Base-by-base conservation (phyloP, 805 yeast species). In the Yarrowia sp. region DNA sequence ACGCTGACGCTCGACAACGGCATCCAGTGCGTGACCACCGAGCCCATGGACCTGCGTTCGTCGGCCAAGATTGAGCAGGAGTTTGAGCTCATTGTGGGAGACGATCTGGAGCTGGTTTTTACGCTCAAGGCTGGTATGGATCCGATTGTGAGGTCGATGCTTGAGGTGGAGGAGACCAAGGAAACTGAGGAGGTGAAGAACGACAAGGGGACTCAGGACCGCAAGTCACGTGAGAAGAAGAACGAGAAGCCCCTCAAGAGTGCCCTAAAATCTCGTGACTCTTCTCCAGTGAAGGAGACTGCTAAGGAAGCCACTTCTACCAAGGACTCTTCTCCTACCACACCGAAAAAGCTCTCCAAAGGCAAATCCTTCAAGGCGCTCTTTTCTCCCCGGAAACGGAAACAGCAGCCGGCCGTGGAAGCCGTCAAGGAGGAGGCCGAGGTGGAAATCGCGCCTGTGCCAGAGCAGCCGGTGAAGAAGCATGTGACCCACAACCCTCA, bases 51-150 rank as follows among this genome's bases (percentile, higher is more conserved):
- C 0, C 64, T 84, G 8, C 73, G 73, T 3, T 73, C 74, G 42
- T 70, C 70, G 16, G 75, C 80, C 5, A 70, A 77, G 19, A 77
- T 91, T 58, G 85, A 85, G 59, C 91, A 90, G 74, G 97, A 93
- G 74, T 91, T 91, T 76, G 97, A 92, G 77, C 79, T 89, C 71
- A 82, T 88, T 3, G 89, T 89, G 35, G 86, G 84, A 19, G 86
- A 84, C 16, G 79, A 83, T 3, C 81, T 89, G 35, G 89, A 89
- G 71, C 81, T 93, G 53, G 84, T 87, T 48, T 77, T 93, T 56
- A 92, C 97, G 0, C 78, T 92, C 78, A 91, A 90, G 79, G 83
- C 91, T 64, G 69, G 70, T 9, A 69, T 69, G 70, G 70, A 69
- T 16, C 69, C 70, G 0, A 32, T 53, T 12, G 68, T 64, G 32